Percentiles rank a stretch among this genome's conserved stretches.
These are phyloP conservation scores for Globisporangium splendens DNA, from an alignment of 352 stramenopile species.

Conservation along the genomic window DNA sequence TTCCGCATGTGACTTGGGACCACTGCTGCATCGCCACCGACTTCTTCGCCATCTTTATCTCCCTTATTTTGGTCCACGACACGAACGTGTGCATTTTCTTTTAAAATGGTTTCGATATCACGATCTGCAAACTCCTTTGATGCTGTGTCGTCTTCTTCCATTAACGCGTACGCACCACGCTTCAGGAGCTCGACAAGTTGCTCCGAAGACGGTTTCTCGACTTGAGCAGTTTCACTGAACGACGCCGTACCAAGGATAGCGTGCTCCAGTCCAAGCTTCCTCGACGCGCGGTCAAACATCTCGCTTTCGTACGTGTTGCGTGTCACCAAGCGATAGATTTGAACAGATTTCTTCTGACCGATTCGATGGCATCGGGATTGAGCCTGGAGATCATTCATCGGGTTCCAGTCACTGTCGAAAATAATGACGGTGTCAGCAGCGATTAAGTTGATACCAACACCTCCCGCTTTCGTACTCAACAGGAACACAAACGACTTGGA, in stretches of 20 bases:
- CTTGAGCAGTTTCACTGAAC: slow-evolving; percentile 89
- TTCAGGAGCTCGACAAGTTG: slow-evolving; percentile 97
- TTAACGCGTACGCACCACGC: slow-evolving; percentile 97
- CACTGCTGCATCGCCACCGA: slow-evolving; percentile 10
- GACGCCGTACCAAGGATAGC: slow-evolving; percentile 95
- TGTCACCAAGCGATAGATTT: slow-evolving; percentile 97
- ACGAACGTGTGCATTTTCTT: slow-evolving; percentile 79
- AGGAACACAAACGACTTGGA: slow-evolving; percentile 98
- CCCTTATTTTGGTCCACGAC: slow-evolving; percentile 43
- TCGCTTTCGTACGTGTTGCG: slow-evolving; percentile 99
- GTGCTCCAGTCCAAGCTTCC: slow-evolving; percentile 98
- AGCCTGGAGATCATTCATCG: slow-evolving; percentile 92
- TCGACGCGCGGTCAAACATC: slow-evolving; percentile 98
- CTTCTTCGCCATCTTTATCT: slow-evolving; percentile 26
- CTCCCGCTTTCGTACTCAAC: slow-evolving; percentile 97
- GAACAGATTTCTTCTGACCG: slow-evolving; percentile 98
- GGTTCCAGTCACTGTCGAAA: slow-evolving; percentile 99
- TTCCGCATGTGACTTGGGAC: slow-evolving; percentile 24
- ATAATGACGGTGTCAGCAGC: slow-evolving; percentile 99
- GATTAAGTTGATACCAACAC: slow-evolving; percentile 98
- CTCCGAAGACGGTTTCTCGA: slow-evolving; percentile 81
- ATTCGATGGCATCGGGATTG: slow-evolving; percentile 96
- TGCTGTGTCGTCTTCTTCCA: slow-evolving; percentile 94
- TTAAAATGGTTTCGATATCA: slow-evolving; percentile 96
- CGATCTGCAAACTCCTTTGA: slow-evolving; percentile 92